Percentiles rank a stretch among this genome's conserved stretches.
Conservation (phyloP, 345 rosid species). For the Gossypium australe region DNA sequence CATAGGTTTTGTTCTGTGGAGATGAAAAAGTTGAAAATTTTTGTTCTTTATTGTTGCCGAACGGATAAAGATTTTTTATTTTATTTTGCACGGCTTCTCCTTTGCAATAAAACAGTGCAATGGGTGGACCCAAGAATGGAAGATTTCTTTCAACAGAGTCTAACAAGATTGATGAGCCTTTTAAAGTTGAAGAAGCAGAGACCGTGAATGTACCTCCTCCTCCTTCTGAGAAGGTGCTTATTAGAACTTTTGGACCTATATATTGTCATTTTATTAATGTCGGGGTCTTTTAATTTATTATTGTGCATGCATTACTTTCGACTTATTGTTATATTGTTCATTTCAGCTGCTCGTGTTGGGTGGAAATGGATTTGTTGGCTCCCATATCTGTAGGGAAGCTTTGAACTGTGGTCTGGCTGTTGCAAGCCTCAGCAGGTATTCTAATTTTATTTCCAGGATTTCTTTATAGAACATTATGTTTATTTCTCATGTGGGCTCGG, state of each 20-base stretch:
- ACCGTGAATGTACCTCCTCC: constrained; percentile 78
- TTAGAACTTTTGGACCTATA: not conserved
- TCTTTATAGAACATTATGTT: not conserved
- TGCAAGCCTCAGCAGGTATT: constrained; percentile 95
- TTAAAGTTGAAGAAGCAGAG: constrained; percentile 86
- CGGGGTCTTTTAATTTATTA: not conserved
- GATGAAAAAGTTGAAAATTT: not conserved
- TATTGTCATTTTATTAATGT: not conserved
- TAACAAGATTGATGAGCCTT: constrained; percentile 67
- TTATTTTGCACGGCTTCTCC: constrained; percentile 10
- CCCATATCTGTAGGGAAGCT: constrained; percentile 87
- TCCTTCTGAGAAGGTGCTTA: constrained; percentile 57
- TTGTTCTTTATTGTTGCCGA: not conserved
- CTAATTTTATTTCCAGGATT: not conserved
- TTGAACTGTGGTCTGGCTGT: constrained; percentile 62
- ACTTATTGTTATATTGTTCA: not conserved
- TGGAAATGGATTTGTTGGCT: constrained; percentile 98
- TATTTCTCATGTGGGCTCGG: not conserved
- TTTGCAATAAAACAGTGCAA: constrained; percentile 28
- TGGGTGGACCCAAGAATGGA: constrained; percentile 29
- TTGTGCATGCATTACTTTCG: not conserved
- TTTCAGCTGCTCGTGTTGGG: constrained; percentile 90
- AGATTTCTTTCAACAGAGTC: constrained; percentile 69
- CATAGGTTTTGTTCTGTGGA: not conserved
- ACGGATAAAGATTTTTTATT: not conserved